Evolutionary conservation across 2,329 filamentous ascomycete genomes (phyloP), one percentile per base, ranked within the genome.

Genomic region (Aspergillus floridensis): DNA sequence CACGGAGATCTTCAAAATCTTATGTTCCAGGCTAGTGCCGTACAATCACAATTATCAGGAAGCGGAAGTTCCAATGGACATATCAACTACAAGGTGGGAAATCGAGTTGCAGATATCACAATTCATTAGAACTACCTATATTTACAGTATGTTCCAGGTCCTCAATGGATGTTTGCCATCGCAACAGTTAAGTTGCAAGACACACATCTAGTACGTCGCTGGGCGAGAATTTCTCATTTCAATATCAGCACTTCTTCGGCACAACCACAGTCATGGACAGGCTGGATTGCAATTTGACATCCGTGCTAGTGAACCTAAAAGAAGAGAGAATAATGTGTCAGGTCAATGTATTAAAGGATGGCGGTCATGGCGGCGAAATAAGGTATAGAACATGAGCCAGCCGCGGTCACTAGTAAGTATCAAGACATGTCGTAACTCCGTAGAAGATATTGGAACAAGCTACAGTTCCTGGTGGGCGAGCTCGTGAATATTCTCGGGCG

Each of bases 271-370:
- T 89, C 91, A 96, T 88, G 79, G 68, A 74, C 72, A 75, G 79
- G 87, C 88, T 86, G 86, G 82, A 89, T 93, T 95, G 93, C 87
- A 97, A 96, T 96, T 96, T 96, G 92, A 97, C 92, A 96, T 96
- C 91, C 89, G 91, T 96, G 93, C 93, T 93, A 79, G 66, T 29
- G 38, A 50, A 46, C 16, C 53, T 38, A 19, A 12, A 22, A 31
- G 7, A 22, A 31, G 49, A 29, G 41, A 26, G 12, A 56, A 53
- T 41, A 38, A 57, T 8, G 35, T 22, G 49, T 51, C 51, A 65
- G 65, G 58, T 60, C 58, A 53, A 66, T 61, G 57, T 69, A 69
- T 67, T 71, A 73, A 63, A 59, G 62, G 59, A 69, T 68, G 63
- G 65, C 62, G 67, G 63, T 35, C 64, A 66, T 60, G 59, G 55